Evolutionary conservation across 805 yeast genomes (phyloP), one percentile per base, ranked within the genome.

Genomic region (Candida chauliodis): DNA sequence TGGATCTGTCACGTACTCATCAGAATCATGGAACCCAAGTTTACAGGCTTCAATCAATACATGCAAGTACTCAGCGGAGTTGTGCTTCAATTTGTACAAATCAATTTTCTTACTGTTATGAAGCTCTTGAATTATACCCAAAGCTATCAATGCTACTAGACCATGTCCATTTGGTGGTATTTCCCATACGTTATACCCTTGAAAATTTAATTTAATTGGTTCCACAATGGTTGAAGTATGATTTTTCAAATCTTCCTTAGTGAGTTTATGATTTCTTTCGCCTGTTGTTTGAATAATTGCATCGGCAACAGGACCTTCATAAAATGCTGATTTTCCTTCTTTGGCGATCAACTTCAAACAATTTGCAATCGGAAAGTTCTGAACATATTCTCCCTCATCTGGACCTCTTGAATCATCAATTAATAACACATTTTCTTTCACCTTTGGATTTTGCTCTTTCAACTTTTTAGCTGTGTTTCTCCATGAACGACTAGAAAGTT

Each of bases 131-230:
- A 85, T 71, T 30, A 81, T 66, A 0, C 91, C 93, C 35, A 84
- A 58, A 0, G 91, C 79, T 13, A 83, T 61, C 35, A 85, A 62
- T 0, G 90, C 93, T 31, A 85, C 84, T 10, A 85, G 58, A 7
- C 95, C 95, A 38, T 85, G 87, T 3, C 91, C 87, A 56, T 80
- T 84, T 10, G 95, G 95, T 8, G 95, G 93, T 45, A 84, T 79
- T 55, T 85, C 93, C 86, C 90, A 81, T 18, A 85, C 64, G 20
- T 67, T 71, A 34, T 59, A 51, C 8, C 75, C 84, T 33, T 73
- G 62, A 39, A 78, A 69, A 23, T 73, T 70, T 38, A 75, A 56
- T 13, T 61, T 59, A 14, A 84, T 75, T 2, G 95, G 91, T 1
- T 79, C 81, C 17, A 83, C 81, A 48, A 76, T 70, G 0, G 81